phyloP scores from a whole-genome alignment of 352 stramenopile species.

The Elongisporangium senticosum region DNA sequence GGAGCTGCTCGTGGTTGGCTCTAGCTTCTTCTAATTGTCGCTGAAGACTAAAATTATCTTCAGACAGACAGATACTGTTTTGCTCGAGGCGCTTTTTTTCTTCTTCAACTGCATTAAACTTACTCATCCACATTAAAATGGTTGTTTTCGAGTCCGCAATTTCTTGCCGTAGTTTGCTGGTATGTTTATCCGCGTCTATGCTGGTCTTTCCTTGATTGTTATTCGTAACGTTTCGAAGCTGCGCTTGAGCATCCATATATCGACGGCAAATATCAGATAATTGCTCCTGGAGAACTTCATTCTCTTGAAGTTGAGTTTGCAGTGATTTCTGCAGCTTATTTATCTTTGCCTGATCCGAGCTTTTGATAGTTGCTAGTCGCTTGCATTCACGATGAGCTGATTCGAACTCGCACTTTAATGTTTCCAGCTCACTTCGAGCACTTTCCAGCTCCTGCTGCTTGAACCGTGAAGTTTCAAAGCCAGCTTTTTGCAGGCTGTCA shows the following conservation, averaged over 20 bases:
- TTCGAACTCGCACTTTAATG: neutral
- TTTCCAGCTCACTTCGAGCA: constrained; percentile 3
- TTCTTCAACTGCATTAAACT: constrained; percentile 36
- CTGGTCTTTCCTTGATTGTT: neutral
- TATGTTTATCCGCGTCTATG: neutral
- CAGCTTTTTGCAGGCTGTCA: neutral
- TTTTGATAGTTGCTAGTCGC: constrained; percentile 4
- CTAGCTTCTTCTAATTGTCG: constrained; percentile 12
- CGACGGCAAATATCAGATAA: neutral
- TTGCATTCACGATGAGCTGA: constrained; percentile 2
- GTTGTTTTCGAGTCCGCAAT: constrained; percentile 47
- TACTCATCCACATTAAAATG: constrained; percentile 70
- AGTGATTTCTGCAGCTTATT: constrained; percentile 7
- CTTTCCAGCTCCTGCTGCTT: constrained; percentile 10
- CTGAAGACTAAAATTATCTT: constrained; percentile 28
- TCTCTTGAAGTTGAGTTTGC: constrained; percentile 8
- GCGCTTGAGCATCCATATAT: constrained; percentile 9
- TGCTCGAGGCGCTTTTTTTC: constrained; percentile 28
- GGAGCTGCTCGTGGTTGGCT: neutral
- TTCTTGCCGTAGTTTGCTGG: constrained; percentile 23
- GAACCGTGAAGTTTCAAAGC: neutral
- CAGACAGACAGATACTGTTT: constrained; percentile 13
- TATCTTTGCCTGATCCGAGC: neutral
- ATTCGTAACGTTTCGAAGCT: constrained; percentile 2
- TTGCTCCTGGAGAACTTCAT: constrained; percentile 6